Conservation (phyloP, 1,284 basidiomycete genomes). For the Quambalaria eucalypti region DNA sequence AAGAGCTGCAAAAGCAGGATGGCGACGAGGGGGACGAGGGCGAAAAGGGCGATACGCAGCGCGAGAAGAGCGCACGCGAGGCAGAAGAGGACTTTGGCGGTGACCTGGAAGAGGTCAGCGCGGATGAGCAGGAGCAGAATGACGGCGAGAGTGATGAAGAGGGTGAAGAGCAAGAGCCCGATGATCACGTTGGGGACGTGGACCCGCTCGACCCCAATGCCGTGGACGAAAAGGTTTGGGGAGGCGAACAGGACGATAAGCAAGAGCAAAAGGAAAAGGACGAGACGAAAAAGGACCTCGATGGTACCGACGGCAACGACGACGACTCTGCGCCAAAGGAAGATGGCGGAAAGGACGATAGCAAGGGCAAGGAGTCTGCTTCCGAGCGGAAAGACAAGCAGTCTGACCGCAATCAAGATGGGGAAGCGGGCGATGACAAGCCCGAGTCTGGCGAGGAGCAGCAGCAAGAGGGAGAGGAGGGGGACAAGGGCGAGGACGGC, state of each 20-base stretch:
- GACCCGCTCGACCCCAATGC: conserved; percentile 77
- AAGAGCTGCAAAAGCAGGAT: conserved; percentile 64
- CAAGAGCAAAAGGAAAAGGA: conserved; percentile 33
- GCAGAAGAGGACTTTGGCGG: conserved; percentile 61
- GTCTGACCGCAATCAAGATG: conserved; percentile 22
- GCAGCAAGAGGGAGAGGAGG: conserved; percentile 47
- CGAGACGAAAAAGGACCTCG: conserved; percentile 49
- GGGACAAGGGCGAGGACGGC: conserved; percentile 10
- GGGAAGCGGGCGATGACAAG: conserved; percentile 11
- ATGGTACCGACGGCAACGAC: conserved; percentile 42
- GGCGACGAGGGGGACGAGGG: conserved; percentile 56
- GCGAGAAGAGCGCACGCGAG: conserved; percentile 56
- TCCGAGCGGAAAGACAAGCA: conserved; percentile 48
- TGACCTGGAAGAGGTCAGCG: conserved; percentile 60
- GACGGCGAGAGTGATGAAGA: conserved; percentile 52
- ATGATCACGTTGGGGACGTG: conserved; percentile 76
- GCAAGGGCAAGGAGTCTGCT: conserved; percentile 48
- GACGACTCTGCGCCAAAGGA: conserved; percentile 22
- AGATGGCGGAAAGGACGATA: conserved; percentile 13
- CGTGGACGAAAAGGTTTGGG: conserved; percentile 96
- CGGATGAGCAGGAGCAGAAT: conserved; percentile 55
- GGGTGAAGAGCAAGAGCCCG: conserved; percentile 55
- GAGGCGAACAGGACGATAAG: conserved; percentile 62
- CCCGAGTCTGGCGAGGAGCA: too few relatives aligned
- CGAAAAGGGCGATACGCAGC: conserved; percentile 35